Conservation (phyloP, 805 yeast species). For the Spathaspora sp. region DNA sequence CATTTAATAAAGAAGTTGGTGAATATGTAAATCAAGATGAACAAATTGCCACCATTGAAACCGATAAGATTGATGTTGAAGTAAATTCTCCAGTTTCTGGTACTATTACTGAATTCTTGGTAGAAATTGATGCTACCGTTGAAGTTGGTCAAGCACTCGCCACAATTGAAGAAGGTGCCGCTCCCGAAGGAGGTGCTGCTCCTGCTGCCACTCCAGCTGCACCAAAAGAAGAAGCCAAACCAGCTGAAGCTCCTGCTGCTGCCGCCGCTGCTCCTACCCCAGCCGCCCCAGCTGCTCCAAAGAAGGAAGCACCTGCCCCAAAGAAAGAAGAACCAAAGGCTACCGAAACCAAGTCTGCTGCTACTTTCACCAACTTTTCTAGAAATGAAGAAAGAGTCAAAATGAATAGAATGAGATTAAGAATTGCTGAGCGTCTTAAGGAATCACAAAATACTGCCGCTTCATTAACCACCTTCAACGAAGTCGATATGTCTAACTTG, state of each 20-base stretch:
- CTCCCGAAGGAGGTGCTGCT: slow-evolving; percentile 56
- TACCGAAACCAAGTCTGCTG: slow-evolving; percentile 26
- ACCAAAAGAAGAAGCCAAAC: slow-evolving; percentile 16
- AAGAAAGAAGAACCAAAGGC: slow-evolving; percentile 29
- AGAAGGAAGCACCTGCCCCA: slow-evolving; percentile 17
- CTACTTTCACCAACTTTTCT: slow-evolving; percentile 50
- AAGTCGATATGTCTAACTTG: slow-evolving; percentile 91
- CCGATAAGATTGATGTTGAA: slow-evolving; percentile 96
- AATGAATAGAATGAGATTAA: slow-evolving; percentile 99
- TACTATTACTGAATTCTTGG: slow-evolving; percentile 79
- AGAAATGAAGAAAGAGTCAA: slow-evolving; percentile 89
- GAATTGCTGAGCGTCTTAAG: slow-evolving; percentile 98
- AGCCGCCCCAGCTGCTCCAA: slow-evolving; percentile 23
- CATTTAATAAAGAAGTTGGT: slow-evolving; percentile 71
- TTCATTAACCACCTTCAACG: slow-evolving; percentile 95
- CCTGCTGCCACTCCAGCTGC: slow-evolving; percentile 32
- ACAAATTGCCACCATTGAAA: slow-evolving; percentile 92
- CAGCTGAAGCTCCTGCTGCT: slow-evolving; percentile 25
- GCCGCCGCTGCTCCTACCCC: slow-evolving; percentile 20
- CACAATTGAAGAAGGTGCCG: slow-evolving; percentile 76
- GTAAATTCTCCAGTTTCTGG: slow-evolving; percentile 94
- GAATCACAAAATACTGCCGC: slow-evolving; percentile 99
- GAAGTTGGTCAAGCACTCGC: slow-evolving; percentile 92
- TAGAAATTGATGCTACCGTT: slow-evolving; percentile 85
- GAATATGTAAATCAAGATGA: slow-evolving; percentile 86